These are phyloP conservation scores for Ogataea neopini DNA, from an alignment of 805 yeast species.

Conservation along the genomic window DNA sequence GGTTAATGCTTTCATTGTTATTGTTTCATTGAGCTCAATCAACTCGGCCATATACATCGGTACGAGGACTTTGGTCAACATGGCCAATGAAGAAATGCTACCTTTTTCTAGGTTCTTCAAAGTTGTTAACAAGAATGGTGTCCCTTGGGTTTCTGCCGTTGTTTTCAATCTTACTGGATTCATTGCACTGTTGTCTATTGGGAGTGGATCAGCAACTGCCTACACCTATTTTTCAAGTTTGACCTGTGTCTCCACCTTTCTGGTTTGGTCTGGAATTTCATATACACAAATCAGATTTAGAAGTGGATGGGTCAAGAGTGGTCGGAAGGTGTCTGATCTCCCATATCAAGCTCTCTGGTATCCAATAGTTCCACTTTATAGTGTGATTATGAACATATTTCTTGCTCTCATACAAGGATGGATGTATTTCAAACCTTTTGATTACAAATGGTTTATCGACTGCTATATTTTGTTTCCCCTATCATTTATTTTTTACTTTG, in stretches of 20 bases:
- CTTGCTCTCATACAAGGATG: constrained; percentile 66
- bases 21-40: constrained; percentile 68
- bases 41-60: constrained; percentile 71
- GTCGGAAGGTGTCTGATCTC: constrained; percentile 46
- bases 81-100: constrained; percentile 57
- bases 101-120: constrained; percentile 42
- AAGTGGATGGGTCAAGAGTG: constrained; percentile 44
- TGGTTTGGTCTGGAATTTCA: constrained; percentile 66
- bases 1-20: constrained; percentile 60
- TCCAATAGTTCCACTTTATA: constrained; percentile 52
- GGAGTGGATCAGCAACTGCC: constrained; percentile 61
- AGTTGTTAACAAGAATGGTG: constrained; percentile 55
- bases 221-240: constrained; percentile 60
- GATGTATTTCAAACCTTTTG: constrained; percentile 60
- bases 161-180: constrained; percentile 56
- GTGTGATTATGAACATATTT: constrained; percentile 50
- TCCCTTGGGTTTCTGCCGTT: constrained; percentile 62
- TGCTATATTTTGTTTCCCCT: constrained; percentile 64
- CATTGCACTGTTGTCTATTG: constrained; percentile 55
- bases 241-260: constrained; percentile 66
- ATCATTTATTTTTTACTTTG: constrained; percentile 42
- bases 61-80: constrained; percentile 62
- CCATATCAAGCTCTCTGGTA: constrained; percentile 54
- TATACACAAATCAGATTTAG: constrained; percentile 60
- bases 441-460: constrained; percentile 56